These are phyloP conservation scores for Boletus huronensis DNA, from an alignment of 768 basidiomycete species.

Conservation along the genomic window DNA sequence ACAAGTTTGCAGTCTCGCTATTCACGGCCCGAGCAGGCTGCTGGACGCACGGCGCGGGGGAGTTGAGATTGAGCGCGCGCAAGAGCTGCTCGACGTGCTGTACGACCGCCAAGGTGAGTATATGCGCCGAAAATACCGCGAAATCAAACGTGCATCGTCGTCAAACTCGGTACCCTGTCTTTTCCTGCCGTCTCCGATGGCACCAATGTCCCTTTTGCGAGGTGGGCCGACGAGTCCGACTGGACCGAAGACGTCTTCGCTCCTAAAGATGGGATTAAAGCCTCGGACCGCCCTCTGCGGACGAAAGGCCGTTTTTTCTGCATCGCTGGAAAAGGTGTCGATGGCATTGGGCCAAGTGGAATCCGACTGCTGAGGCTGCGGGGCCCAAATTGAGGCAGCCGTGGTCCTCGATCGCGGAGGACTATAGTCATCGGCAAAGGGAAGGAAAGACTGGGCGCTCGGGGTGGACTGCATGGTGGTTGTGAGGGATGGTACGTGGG, in stretches of 20 bases:
- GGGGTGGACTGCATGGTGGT: slow-evolving; percentile 27
- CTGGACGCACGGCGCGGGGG: slow-evolving; percentile 55
- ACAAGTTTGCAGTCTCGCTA: slow-evolving; percentile 37
- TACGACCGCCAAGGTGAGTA: slow-evolving; percentile 24
- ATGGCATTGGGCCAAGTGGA: slow-evolving; percentile 65
- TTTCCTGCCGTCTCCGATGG: slow-evolving; percentile 79
- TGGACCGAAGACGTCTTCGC: slow-evolving; percentile 68
- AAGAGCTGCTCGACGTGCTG: slow-evolving; percentile 81
- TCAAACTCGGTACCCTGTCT: slow-evolving; percentile 55
- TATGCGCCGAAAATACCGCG: slow-evolving; percentile 23
- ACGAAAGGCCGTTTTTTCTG: slow-evolving; percentile 39
- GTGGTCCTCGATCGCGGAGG: slow-evolving; percentile 41
- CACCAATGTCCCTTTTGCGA: slow-evolving; percentile 56
- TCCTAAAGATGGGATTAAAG: slow-evolving; percentile 26
- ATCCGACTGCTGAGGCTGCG: slow-evolving; percentile 68
- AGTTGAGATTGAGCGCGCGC: slow-evolving; percentile 75
- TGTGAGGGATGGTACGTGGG: slow-evolving; percentile 37
- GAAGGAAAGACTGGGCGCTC: slow-evolving; percentile 26
- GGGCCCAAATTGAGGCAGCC: slow-evolving; percentile 75
- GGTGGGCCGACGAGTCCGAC: slow-evolving; percentile 35
- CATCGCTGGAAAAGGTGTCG: slow-evolving; percentile 55
- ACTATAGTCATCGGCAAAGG: slow-evolving; percentile 39
- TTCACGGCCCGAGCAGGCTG: slow-evolving; percentile 42
- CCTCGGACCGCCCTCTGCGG: slow-evolving; percentile 26
- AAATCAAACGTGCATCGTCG: slow-evolving; percentile 37